Evolutionary conservation across 257 asterid genomes (phyloP).

Genomic region (Solanum pimpinellifolium): DNA sequence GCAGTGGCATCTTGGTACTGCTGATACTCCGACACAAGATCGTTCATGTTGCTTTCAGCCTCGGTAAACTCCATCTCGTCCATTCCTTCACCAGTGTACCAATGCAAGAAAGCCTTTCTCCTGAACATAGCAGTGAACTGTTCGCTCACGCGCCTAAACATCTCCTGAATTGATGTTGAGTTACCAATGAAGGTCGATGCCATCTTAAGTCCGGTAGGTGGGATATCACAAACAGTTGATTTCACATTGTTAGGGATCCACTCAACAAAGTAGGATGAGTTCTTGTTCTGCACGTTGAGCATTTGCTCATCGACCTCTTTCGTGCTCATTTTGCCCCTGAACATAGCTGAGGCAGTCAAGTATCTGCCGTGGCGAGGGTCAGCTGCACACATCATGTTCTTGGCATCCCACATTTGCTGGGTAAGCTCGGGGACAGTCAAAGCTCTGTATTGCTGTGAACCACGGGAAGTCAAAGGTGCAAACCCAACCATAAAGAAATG

Average conservation of each 20-base stretch:
- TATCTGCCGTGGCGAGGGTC: neutral
- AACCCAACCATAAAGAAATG: constrained; percentile 1
- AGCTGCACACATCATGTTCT: neutral
- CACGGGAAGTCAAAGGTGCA: neutral
- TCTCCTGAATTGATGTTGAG: neutral
- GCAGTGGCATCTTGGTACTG: constrained; percentile 3
- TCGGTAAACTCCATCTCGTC: neutral
- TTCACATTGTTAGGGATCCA: constrained; percentile 1
- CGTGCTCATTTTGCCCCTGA: neutral
- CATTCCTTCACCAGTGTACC: constrained; percentile 1
- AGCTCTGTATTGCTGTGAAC: neutral
- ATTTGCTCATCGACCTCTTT: neutral
- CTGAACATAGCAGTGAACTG: constrained; percentile 1
- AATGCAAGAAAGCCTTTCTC: constrained; percentile 4
- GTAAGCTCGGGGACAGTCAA: neutral
- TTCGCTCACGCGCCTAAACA: neutral
- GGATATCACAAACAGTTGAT: neutral
- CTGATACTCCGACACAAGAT: neutral
- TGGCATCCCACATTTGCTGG: neutral
- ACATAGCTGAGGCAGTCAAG: constrained; percentile 1
- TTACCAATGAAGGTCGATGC: neutral
- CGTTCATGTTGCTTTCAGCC: neutral
- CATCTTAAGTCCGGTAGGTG: neutral
- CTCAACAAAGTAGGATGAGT: neutral
- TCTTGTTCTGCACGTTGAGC: constrained; percentile 1